Evolutionary conservation across 2,329 filamentous ascomycete genomes (phyloP).

Genomic region (Blastomyces gilchristii): DNA sequence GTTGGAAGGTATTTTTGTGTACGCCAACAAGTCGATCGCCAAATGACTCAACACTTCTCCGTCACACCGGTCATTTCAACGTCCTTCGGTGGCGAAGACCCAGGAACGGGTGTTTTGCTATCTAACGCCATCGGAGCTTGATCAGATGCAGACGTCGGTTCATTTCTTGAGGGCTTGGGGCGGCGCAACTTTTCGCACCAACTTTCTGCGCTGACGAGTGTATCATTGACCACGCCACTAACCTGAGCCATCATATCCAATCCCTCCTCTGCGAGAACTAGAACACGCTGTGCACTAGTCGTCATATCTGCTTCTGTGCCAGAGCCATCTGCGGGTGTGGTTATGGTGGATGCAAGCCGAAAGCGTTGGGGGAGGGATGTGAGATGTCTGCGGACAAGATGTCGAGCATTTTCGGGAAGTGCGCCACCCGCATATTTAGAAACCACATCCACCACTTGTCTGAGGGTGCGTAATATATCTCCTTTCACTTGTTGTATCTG

Average conservation of each 20-base stretch:
- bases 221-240: slow-evolving; percentile 75
- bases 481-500: slow-evolving; percentile 55
- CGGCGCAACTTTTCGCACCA: slow-evolving; percentile 75
- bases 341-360: slow-evolving; percentile 54
- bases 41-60: slow-evolving; percentile 22
- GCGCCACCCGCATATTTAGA: slow-evolving; percentile 87
- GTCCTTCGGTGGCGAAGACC: slow-evolving; percentile 20
- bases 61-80: slow-evolving; percentile 28
- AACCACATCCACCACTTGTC: slow-evolving; percentile 72
- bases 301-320: slow-evolving; percentile 38
- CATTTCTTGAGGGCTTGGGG: slow-evolving; percentile 20
- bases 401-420: slow-evolving; percentile 75
- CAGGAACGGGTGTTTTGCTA: slow-evolving; percentile 16
- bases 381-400: slow-evolving; percentile 73
- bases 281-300: slow-evolving; percentile 59
- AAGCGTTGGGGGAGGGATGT: slow-evolving; percentile 77
- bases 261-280: slow-evolving; percentile 80
- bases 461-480: slow-evolving; percentile 68
- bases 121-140: slow-evolving; percentile 9
- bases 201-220: slow-evolving; percentile 77
- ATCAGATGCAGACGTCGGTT: neutral
- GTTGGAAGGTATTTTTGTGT: neutral
- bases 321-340: slow-evolving; percentile 26
- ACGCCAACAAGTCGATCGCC: no score
- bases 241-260: slow-evolving; percentile 93